phyloP scores from a whole-genome alignment of 306 rosid genomes.

The Inga laurina region DNA sequence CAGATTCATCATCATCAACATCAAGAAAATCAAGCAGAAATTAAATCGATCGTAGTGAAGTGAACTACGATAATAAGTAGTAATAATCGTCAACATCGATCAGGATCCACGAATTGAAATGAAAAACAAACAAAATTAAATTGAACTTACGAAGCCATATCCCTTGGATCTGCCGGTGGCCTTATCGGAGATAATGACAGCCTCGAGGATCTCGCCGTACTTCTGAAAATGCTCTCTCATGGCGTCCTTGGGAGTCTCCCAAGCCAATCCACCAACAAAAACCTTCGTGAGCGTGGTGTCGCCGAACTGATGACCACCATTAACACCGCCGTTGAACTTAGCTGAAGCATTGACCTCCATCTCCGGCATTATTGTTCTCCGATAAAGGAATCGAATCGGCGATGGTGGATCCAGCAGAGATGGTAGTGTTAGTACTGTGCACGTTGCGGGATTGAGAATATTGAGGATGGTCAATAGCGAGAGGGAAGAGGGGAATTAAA shows the following conservation, averaged over 20 bases:
- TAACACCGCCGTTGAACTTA: neutral
- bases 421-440: neutral
- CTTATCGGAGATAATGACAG: conserved; percentile 87
- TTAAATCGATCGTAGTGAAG: neutral
- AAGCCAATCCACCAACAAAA: conserved; percentile 83
- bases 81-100: neutral
- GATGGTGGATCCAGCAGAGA: neutral
- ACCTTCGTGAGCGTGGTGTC: conserved; percentile 84
- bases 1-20: neutral
- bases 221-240: conserved; percentile 65
- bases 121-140: neutral
- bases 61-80: neutral
- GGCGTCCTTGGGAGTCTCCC: conserved; percentile 90
- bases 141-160: conserved; percentile 76
- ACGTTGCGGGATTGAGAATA: neutral
- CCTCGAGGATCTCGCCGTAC: conserved; percentile 85
- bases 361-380: neutral
- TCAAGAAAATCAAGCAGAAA: neutral
- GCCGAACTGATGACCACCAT: conserved; percentile 52
- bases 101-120: neutral
- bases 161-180: conserved; percentile 91
- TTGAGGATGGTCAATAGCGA: neutral
- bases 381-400: neutral
- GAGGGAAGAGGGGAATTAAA: neutral
- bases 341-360: conserved; percentile 28